Base-by-base conservation (phyloP, 208 protist species). In the Herpetomonas muscarum region DNA sequence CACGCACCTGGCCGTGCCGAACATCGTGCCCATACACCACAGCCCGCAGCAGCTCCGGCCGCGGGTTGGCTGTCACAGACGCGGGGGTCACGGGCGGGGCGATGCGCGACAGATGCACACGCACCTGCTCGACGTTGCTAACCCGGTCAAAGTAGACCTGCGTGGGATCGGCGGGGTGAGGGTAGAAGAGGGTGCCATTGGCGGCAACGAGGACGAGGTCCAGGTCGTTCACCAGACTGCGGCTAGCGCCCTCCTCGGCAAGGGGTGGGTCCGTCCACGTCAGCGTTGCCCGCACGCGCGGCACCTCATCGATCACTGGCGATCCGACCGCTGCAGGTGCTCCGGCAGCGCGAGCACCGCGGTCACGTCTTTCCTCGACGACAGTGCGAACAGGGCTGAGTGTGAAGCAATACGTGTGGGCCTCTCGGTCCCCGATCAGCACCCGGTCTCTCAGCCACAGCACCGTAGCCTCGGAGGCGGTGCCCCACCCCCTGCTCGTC, bases 231-330 rank as follows among this genome's bases (percentile, higher is more conserved):
- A 91, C 73, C 22, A 94, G 67, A 2, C 72, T 80, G 9, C 37
- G 57, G n/a, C 10, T 41, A 2, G 82, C 74, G 42, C 85, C 85
- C 55, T 86, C 78, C 9, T 76, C 49, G 12, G 81, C 72, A 21
- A 54, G 61, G 21, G 70, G 74, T 2, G 64, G 48, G 61, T 97
- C 92, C 15, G 75, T 94, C 90, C 92, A 97, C 3, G 72, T 86
- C 10, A 97, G 57, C 15, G 90, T 87, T 5, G 61, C 81, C 47
- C 74, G 79, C 25, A 96, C 10, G 41, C 41, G 13, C 55, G 55
- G 32, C 36, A 41, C 29, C 54, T 48, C 9, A 50, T 61, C 50
- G 46, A 19, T 29, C 17, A 4, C 24, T 10, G 32, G 0, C 28
- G 50, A 31, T 41, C 42, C 52, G 29, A 30, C 12, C 10, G 30